Evolutionary conservation across 2,329 filamentous ascomycete species (phyloP), one percentile per base, ranked within the genome.

Genomic region (Leptodontidium sp.): DNA sequence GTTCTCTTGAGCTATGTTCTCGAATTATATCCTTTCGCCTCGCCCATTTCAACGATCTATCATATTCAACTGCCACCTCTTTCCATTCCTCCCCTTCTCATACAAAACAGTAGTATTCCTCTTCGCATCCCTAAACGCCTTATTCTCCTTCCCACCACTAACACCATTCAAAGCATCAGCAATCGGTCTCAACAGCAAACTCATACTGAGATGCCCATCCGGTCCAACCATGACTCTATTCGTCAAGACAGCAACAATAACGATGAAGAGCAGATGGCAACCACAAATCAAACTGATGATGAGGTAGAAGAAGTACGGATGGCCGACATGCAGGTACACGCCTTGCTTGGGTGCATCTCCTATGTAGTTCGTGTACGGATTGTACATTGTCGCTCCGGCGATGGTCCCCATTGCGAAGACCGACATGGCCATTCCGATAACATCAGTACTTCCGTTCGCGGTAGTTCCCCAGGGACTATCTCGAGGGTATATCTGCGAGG

Each of bases 231-330:
- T 71, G 17, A 77, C 76, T 1, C 70, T 66, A 66, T 78, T 77
- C 9, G 73, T 70, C 55, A 75, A 64, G 4, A 76, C 47, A 0
- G 75, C 75, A 4, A 75, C 72, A 1, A 75, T 57, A n/a, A 75
- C 49, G 24, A 70, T 68, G 55, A 78, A 75, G 0, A 75, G 2
- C 14, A 75, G 61, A 59, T 78, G 75, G 32, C 68, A 73, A 0
- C 62, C 61, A 9, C 58, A 65, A 3, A 77, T 73, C 8, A 77
- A 29, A 3, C 67, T 69, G 57, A 84, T 74, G 29, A 76, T 77
- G 9, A 83, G 73, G 62, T 83, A 83, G 0, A 83, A 82, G 69
- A 82, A 83, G 67, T 82, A 81, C 0, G 79, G 81, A 73, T 84
- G 84, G 0, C 79, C 81, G 32, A 84, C 75, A 40, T 80, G 77